Evolutionary conservation across 805 yeast species (phyloP).

Genomic region (Saturnispora gosingensis): DNA sequence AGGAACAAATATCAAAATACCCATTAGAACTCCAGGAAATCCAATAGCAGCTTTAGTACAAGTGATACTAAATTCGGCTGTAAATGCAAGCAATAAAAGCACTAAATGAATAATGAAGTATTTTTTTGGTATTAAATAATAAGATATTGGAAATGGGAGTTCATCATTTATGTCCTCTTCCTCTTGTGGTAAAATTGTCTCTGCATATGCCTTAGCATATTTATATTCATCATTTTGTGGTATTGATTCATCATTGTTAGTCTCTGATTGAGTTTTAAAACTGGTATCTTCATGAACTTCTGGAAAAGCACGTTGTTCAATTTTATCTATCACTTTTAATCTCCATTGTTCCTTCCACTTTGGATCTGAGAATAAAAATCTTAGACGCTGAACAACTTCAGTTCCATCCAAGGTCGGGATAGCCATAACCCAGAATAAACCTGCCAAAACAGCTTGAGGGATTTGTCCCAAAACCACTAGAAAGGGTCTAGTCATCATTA

Average conservation of each 20-base stretch:
- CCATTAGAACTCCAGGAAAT: slow-evolving; percentile 76
- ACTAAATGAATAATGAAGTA: slow-evolving; percentile 48
- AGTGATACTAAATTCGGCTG: slow-evolving; percentile 76
- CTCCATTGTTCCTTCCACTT: slow-evolving; percentile 21
- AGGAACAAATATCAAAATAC: slow-evolving; percentile 53
- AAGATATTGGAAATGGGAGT: slow-evolving; percentile 1
- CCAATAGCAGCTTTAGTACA: slow-evolving; percentile 88
- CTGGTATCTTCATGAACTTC: neutral
- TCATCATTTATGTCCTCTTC: neutral
- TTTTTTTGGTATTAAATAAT: slow-evolving; percentile 21
- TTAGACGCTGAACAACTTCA: slow-evolving; percentile 50
- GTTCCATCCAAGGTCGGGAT: slow-evolving; percentile 65
- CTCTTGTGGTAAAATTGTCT: neutral
- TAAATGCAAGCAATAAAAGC: slow-evolving; percentile 59
- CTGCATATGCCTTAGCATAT: neutral
- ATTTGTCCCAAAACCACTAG: slow-evolving; percentile 69
- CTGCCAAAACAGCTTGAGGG: slow-evolving; percentile 91
- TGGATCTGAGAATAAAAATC: slow-evolving; percentile 54
- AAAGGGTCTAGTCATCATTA: slow-evolving; percentile 85
- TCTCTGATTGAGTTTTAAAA: neutral
- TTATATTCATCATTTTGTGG: neutral
- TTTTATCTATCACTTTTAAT: neutral
- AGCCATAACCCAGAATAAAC: slow-evolving; percentile 91
- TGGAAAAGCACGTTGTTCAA: neutral
- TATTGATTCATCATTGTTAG: neutral